phyloP scores from a whole-genome alignment of 2,329 filamentous ascomycete genomes.

The Aspergillus sclerotialis region DNA sequence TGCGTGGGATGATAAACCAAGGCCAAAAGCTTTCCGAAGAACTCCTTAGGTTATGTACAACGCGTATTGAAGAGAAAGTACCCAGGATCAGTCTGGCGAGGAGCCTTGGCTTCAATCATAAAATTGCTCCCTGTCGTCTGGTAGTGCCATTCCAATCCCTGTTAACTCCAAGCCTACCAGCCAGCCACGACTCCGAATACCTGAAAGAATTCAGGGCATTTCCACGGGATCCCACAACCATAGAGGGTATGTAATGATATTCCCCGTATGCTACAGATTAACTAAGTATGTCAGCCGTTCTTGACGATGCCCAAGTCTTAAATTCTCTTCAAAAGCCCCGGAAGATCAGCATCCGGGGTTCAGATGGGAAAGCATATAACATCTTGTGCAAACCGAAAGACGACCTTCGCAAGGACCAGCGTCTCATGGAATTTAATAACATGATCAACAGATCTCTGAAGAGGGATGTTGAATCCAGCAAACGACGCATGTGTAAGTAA shows the following conservation, averaged over 20 bases:
- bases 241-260: conserved; percentile 43
- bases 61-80: conserved; percentile 65
- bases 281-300: conserved; percentile 47
- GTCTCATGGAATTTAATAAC: conserved; percentile 97
- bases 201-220: conserved; percentile 75
- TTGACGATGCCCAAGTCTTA: conserved; percentile 83
- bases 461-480: conserved; percentile 81
- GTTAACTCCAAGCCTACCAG: conserved; percentile 72
- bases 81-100: conserved; percentile 67
- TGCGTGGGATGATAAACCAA: conserved; percentile 65
- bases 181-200: conserved; percentile 61
- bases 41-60: conserved; percentile 71
- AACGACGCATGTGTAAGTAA: conserved; percentile 64
- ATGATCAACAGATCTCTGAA: conserved; percentile 97
- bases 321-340: conserved; percentile 88
- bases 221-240: conserved; percentile 75
- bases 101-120: conserved; percentile 78
- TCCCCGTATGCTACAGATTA: neutral
- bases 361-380: conserved; percentile 81
- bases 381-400: conserved; percentile 97
- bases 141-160: conserved; percentile 85
- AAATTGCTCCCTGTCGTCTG: conserved; percentile 70
- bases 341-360: conserved; percentile 79
- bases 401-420: conserved; percentile 92
- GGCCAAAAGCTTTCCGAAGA: conserved; percentile 80